Percentiles rank a stretch among this genome's conserved stretches.
These are phyloP conservation scores for Ophiostoma sp. DNA, from an alignment of 2,329 filamentous ascomycete species.

Conservation along the genomic window DNA sequence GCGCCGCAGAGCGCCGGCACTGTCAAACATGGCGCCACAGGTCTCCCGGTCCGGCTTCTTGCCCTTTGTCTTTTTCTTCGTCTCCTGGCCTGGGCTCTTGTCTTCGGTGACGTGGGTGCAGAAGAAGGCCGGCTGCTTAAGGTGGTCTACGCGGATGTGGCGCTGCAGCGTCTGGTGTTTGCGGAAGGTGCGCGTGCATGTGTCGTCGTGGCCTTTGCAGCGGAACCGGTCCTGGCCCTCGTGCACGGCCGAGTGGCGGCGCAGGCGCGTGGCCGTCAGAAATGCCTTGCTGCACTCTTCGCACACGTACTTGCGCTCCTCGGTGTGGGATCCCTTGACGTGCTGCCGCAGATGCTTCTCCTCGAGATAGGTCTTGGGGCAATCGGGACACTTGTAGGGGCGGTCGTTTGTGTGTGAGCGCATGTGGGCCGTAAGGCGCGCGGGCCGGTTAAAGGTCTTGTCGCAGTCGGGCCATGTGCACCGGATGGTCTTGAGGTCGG, in stretches of 20 bases:
- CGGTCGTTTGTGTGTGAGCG: conserved; percentile 82
- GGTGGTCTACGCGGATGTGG: conserved; percentile 72
- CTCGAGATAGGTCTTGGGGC: conserved; percentile 78
- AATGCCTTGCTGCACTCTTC: conserved; percentile 76
- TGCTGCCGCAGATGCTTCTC: conserved; percentile 83
- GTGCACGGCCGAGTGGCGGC: conserved; percentile 73
- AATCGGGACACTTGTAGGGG: conserved; percentile 68
- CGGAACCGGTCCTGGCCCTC: conserved; percentile 68
- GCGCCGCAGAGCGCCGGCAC: conserved; percentile 61
- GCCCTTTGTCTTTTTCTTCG: background rate
- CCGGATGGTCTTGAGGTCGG: conserved; percentile 67
- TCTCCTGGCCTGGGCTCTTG: background rate
- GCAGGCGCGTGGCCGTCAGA: conserved; percentile 69
- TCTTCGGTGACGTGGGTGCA: conserved; percentile 48
- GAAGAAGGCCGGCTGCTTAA: conserved; percentile 63
- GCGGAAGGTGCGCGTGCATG: conserved; percentile 72
- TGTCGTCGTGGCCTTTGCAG: conserved; percentile 62
- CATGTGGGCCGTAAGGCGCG: conserved; percentile 71
- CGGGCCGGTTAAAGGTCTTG: conserved; percentile 84
- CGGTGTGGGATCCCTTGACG: conserved; percentile 72
- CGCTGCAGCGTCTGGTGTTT: conserved; percentile 82
- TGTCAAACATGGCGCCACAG: conserved; percentile 69
- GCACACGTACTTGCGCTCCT: conserved; percentile 65
- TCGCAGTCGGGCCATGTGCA: conserved; percentile 70
- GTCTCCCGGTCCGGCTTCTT: background rate